Evolutionary conservation across 1,139 yeast genomes (phyloP).

Genomic region (Hanseniaspora gamundiae): DNA sequence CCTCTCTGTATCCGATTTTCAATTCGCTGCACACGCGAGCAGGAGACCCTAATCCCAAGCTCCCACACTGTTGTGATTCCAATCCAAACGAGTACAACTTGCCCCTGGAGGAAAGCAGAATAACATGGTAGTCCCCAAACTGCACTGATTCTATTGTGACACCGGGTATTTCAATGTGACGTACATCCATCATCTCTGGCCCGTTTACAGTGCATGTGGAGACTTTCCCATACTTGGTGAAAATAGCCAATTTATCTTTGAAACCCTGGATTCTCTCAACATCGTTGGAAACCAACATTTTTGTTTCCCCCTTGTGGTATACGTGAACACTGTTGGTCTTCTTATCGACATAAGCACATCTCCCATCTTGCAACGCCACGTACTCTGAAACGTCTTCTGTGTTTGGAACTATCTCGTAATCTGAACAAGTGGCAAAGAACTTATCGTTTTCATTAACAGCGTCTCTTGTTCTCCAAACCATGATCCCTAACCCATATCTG

Average conservation of each 20-base stretch:
- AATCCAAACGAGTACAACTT: slow-evolving; percentile 58
- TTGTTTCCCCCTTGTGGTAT: slow-evolving; percentile 26
- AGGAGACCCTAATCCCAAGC: slow-evolving; percentile 52
- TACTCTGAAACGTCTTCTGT: slow-evolving; percentile 36
- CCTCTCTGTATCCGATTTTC: slow-evolving; percentile 23
- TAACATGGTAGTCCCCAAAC: slow-evolving; percentile 62
- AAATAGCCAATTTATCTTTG: slow-evolving; percentile 34
- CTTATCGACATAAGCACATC: slow-evolving; percentile 37
- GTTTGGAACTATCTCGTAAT: slow-evolving; percentile 31
- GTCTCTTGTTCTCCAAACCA: slow-evolving; percentile 45
- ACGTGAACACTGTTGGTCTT: slow-evolving; percentile 34
- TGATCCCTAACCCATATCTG: slow-evolving; percentile 40
- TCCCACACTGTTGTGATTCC: slow-evolving; percentile 54
- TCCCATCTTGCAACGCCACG: slow-evolving; percentile 43
- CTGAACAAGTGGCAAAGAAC: slow-evolving; percentile 24
- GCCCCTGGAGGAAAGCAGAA: slow-evolving; percentile 53
- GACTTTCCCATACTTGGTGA: slow-evolving; percentile 39
- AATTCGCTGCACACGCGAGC: slow-evolving; percentile 22
- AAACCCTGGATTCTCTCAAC: slow-evolving; percentile 6
- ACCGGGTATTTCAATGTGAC: slow-evolving; percentile 32
- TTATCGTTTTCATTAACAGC: slow-evolving; percentile 22
- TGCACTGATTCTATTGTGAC: slow-evolving; percentile 38
- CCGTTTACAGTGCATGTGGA: slow-evolving; percentile 27
- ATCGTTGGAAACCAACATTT: slow-evolving; percentile 10
- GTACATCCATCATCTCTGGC: slow-evolving; percentile 17